Evolutionary conservation across 1,284 basidiomycete species (phyloP), one percentile per base, ranked within the genome.

Genomic region (Cryptococcus depauperatus): DNA sequence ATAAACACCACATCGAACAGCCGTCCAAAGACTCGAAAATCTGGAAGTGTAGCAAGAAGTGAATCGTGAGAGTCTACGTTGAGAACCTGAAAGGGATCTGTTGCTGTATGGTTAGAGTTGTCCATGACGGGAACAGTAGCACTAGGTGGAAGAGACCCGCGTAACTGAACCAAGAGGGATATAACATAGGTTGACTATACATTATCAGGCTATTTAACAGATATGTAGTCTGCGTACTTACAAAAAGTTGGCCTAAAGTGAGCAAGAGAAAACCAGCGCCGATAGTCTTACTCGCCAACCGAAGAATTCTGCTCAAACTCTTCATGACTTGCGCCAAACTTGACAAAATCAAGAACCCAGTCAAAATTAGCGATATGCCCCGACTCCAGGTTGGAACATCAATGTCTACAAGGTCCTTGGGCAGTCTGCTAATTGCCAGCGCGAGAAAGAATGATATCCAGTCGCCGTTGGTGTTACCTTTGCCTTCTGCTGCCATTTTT

Each of bases 361-460:
- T 71, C 29, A 71, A 51, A 22, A 68, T 54, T 6, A 71, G 50
- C 33, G 70, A 70, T 38, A 72, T 71, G 22, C 59, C 61, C 26
- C 70, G 49, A 33, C 56, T 56, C 62, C 66, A 68, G 0, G 63
- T 49, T 0, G 59, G 52, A 13, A 71, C 64, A 48, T 72, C 68
- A 30, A 66, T 56, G 43, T 68, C 65, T 32, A 58, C 49, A 5
- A 54, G 43, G 8, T 54, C 59, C 13, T 51, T 60, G 2, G 66
- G 68, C 4, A 70, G 49, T 7, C 67, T 61, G 28, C 59, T 59
- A 18, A 72, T 47, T 0, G 58, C 64, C 8, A 64, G 50, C 8
- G 68, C 70, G 35, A 72, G 55, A 25, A 68, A 53, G 52, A 69
- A 70, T 9, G 66, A 69, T 26, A 72, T 70, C 70, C 70, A 72